Conservation (phyloP, 2,329 filamentous ascomycete species). For the Venturia aucupariae region DNA sequence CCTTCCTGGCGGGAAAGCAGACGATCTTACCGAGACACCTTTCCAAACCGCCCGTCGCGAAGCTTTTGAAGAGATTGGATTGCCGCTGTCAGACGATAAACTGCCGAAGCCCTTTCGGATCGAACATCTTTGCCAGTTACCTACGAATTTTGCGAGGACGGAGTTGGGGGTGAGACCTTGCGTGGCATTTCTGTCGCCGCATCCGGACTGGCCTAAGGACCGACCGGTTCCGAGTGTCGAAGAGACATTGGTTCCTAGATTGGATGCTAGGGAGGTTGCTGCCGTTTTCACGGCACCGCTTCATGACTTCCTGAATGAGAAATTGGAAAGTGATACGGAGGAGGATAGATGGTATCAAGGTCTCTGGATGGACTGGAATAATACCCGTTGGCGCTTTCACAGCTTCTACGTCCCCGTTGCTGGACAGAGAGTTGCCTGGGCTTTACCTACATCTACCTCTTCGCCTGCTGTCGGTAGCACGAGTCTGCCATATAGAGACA, state of each 20-base stretch:
- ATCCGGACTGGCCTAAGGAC: conserved; percentile 9
- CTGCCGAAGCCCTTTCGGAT: conserved; percentile 72
- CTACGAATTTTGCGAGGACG: conserved; percentile 44
- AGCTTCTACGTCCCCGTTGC: conserved; percentile 83
- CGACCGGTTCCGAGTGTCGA: conserved; percentile 39
- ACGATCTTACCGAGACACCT: conserved; percentile 44
- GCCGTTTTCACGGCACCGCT: conserved; percentile 90
- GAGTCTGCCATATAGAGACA: conserved; percentile 16
- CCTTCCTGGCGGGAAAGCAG: conserved; percentile 64
- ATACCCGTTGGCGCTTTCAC: conserved; percentile 73
- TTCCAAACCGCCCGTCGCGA: conserved; percentile 82
- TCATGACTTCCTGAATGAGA: conserved; percentile 62
- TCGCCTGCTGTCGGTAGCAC: conserved; percentile 9
- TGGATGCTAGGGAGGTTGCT: conserved; percentile 85
- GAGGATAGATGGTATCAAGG: conserved; percentile 69
- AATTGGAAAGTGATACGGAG: conserved; percentile 37
- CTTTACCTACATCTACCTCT: conserved; percentile 23
- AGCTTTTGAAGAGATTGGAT: conserved; percentile 86
- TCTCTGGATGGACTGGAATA: conserved; percentile 70
- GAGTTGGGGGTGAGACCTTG: conserved; percentile 42
- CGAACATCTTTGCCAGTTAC: conserved; percentile 79
- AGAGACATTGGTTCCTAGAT: conserved; percentile 63
- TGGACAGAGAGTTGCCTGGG: conserved; percentile 58
- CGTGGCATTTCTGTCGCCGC: conserved; percentile 50
- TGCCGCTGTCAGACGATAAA: conserved; percentile 60